phyloP scores from a whole-genome alignment of 108 stramenopile species.

The Mayamaea pseudoterrestris region DNA sequence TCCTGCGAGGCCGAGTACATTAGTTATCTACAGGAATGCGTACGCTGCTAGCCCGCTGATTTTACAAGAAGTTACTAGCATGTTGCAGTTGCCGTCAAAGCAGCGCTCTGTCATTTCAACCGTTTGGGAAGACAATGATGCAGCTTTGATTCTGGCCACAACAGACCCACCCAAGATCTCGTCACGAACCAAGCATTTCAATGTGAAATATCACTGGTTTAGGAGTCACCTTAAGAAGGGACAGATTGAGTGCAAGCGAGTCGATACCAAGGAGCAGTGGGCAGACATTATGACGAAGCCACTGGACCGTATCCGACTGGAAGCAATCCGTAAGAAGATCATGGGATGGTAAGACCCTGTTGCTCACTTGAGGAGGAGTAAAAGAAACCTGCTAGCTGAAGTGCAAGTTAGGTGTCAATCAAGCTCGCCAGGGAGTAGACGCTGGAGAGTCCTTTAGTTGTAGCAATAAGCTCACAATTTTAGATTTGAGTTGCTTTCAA shows the following conservation, averaged over 20 bases:
- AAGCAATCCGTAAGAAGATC: background rate
- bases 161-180: slow-evolving; percentile 9
- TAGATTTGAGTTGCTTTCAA: too few relatives aligned
- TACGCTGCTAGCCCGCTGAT: slow-evolving; percentile 7
- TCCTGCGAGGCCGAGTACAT: slow-evolving; percentile 39
- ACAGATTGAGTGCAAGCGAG: background rate
- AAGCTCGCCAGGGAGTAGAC: too few relatives aligned
- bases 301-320: background rate
- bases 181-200: slow-evolving; percentile 23
- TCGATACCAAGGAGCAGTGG: slow-evolving; percentile 6
- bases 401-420: too few relatives aligned
- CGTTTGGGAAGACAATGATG: slow-evolving; percentile 21
- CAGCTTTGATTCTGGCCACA: slow-evolving; percentile 13
- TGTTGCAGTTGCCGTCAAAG: background rate
- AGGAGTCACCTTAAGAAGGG: slow-evolving; percentile 1
- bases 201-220: slow-evolving; percentile 25
- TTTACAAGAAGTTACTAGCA: slow-evolving; percentile 12
- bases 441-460: too few relatives aligned
- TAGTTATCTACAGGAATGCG: slow-evolving; percentile 13
- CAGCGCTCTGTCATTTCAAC: background rate
- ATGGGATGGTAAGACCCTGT: slow-evolving; percentile 5
- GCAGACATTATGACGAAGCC: slow-evolving; percentile 2
- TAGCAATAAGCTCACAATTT: too few relatives aligned
- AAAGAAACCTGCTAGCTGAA: too few relatives aligned
- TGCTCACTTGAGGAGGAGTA: too few relatives aligned